These are phyloP conservation scores for Rutstroemia sp. DNA, from an alignment of 2,329 filamentous ascomycete genomes.

Conservation along the genomic window DNA sequence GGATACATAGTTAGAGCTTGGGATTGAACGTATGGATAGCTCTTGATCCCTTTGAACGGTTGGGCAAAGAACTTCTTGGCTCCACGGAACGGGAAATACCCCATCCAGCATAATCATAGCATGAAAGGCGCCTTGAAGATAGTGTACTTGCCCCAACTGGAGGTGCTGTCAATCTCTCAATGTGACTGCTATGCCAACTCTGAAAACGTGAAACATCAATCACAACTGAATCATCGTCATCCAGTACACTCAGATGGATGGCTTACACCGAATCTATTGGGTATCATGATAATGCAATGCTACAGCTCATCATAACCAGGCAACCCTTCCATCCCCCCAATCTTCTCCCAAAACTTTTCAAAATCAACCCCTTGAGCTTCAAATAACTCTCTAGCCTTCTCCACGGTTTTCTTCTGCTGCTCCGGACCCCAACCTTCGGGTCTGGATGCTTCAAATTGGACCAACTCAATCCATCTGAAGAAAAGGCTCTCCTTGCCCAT, in stretches of 20 bases:
- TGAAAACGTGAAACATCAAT: neutral
- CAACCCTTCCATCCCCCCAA: constrained; percentile 53
- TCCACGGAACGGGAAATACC: too few species aligned
- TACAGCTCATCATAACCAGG: constrained; percentile 36
- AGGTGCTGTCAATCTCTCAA: neutral
- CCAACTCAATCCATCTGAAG: constrained; percentile 86
- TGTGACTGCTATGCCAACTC: neutral
- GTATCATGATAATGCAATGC: neutral
- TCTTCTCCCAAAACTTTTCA: constrained; percentile 68
- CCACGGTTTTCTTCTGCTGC: constrained; percentile 63
- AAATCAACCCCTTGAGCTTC: constrained; percentile 71
- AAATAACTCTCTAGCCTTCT: constrained; percentile 71
- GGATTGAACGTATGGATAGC: too few species aligned
- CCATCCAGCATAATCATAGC: too few species aligned
- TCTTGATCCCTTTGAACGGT: too few species aligned
- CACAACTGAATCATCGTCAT: neutral
- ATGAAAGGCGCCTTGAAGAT: too few species aligned
- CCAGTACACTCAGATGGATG: neutral
- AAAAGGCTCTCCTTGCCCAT: constrained; percentile 85
- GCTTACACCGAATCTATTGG: neutral
- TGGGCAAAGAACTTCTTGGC: too few species aligned
- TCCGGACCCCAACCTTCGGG: constrained; percentile 73
- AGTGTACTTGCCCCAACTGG: too few species aligned
- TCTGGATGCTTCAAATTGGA: constrained; percentile 76
- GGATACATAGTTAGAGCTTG: too few species aligned